A percentile compares a stretch with the other conserved stretches of the same genome.
phyloP scores from a whole-genome alignment of 2,329 filamentous ascomycete genomes.

The Colletotrichum eleusines region DNA sequence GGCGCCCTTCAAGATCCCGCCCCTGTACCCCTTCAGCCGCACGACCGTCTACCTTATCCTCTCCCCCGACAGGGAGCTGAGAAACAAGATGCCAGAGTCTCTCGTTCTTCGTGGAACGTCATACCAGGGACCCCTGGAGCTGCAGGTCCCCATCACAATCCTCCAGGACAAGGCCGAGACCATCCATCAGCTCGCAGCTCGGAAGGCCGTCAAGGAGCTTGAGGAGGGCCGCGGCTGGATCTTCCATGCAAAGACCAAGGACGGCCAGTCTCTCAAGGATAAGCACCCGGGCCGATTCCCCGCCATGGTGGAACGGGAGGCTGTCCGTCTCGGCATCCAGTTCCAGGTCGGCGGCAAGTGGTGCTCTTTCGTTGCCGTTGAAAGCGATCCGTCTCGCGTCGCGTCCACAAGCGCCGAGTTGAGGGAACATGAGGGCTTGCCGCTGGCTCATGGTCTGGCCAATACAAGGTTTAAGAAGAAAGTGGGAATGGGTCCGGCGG shows the following conservation, averaged over 20 bases:
- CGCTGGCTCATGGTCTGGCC: accelerated
- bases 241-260: conserved; percentile 61
- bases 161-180: conserved; percentile 61
- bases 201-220: conserved; percentile 75
- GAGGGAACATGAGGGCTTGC: no score
- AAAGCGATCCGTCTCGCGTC: background rate
- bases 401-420: background rate
- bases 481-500: background rate
- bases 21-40: conserved; percentile 75
- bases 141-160: conserved; percentile 72
- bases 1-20: conserved; percentile 71
- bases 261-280: conserved; percentile 59
- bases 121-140: conserved; percentile 67
- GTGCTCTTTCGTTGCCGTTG: conserved; percentile 79
- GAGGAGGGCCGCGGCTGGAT: conserved; percentile 79
- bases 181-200: conserved; percentile 78
- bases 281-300: conserved; percentile 63
- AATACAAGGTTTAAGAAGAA: background rate
- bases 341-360: conserved; percentile 78
- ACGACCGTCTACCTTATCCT: conserved; percentile 75
- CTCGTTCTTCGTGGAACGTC: conserved; percentile 71
- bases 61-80: conserved; percentile 59
- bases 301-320: conserved; percentile 74
- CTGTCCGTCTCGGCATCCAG: conserved; percentile 72
- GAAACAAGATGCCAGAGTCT: conserved; percentile 61